phyloP scores from a whole-genome alignment of 257 asterid genomes.

The Ligustrum vulgare region DNA sequence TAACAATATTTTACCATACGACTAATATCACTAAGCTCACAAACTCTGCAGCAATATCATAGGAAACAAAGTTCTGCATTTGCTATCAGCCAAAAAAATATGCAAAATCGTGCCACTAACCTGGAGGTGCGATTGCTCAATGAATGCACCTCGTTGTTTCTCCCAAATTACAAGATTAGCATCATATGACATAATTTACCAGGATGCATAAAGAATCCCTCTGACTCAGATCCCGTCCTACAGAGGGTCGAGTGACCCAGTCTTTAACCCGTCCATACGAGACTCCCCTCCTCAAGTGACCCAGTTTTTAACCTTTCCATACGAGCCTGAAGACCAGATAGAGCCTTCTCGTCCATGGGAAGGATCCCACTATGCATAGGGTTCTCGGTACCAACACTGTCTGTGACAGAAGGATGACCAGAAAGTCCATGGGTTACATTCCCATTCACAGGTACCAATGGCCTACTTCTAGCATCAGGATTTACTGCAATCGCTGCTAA shows the following conservation, averaged over 20 bases:
- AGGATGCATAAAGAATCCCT: conserved; percentile 30
- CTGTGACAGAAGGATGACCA: conserved; percentile 41
- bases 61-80: conserved; percentile 23
- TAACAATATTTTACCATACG: not conserved
- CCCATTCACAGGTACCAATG: conserved; percentile 58
- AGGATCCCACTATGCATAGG: conserved; percentile 61
- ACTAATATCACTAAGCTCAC: conserved; percentile 12
- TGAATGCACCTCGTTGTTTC: conserved; percentile 23
- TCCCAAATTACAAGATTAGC: conserved; percentile 37
- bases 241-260: conserved; percentile 74
- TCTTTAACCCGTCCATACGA: no score
- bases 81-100: conserved; percentile 21
- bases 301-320: conserved; percentile 82
- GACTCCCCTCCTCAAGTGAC: no score
- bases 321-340: conserved; percentile 98
- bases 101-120: conserved; percentile 2
- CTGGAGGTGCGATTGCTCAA: conserved; percentile 11
- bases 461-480: conserved; percentile 56
- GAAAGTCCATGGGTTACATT: conserved; percentile 34
- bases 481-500: conserved; percentile 67
- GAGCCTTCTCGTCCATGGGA: conserved; percentile 96
- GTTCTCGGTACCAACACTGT: conserved; percentile 43
- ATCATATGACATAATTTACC: conserved; percentile 30
- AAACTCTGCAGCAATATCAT: conserved; percentile 25
- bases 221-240: conserved; percentile 20